Base-by-base conservation (phyloP, 371 early-diverging fungal species). In the Mortierella sp. region DNA sequence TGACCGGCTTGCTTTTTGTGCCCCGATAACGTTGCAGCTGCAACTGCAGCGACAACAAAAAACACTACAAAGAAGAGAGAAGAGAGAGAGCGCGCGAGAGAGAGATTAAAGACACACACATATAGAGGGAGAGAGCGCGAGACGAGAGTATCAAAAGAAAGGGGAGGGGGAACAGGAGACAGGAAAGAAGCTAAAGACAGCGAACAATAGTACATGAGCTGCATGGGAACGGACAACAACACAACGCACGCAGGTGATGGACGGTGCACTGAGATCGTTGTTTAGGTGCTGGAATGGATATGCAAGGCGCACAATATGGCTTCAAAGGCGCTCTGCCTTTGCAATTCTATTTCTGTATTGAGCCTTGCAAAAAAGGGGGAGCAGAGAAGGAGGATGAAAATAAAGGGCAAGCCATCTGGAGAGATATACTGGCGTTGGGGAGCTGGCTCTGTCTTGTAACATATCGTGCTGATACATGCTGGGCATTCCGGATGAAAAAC, bases 121-220 rank as follows among this genome's bases (percentile, higher is more conserved):
- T 23, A 41, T 8, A 7, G 34, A 6, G 14, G 24, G 4, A 12
- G 14, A 19, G 8, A 48, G 24, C 21, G 49, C 21, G 31, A 52
- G 46, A 46, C 37, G 28, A 62, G 41, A n/a, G 55, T 54, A 27
- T 62, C 37, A 49, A 53, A 49, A 62, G 63, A 62, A 55, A 31
- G 53, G 55, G 55, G 49, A 39, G 50, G 61, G 53, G 42, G 63
- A 21, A 6, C 50, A 50, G 41, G 59, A 58, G 59, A 60, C 11
- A 30, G 49, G 51, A 37, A 15, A 41, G 55, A 44, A 37, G 19
- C 63, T 37, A 32, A 31, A 46, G 26, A 46, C 31, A 60, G 43
- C 44, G 31, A 0, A 46, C 37, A 49, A 43, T 34, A 19, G 21
- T 43, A 51, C 43, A 50, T 60, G 42, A 34, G 19, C 58, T 56